Percentiles rank a stretch among this genome's conserved stretches.
These are phyloP conservation scores for Taiwanofungus camphoratus DNA, from an alignment of 1,284 basidiomycete genomes.

Conservation along the genomic window DNA sequence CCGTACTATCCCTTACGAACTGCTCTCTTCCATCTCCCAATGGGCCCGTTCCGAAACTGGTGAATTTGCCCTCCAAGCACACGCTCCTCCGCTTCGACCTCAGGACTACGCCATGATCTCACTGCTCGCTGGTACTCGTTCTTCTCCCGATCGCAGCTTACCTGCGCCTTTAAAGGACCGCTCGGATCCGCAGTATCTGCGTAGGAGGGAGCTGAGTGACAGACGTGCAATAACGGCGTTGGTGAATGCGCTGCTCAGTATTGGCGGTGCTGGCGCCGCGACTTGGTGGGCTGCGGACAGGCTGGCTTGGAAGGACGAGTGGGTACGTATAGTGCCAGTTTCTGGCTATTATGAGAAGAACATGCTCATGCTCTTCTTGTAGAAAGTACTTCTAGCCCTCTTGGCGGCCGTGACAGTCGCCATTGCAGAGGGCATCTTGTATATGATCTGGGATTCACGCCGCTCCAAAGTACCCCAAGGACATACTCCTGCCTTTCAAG, in stretches of 20 bases:
- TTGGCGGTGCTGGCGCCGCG: constrained; percentile 59
- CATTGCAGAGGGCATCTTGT: constrained; percentile 58
- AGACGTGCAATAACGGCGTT: constrained; percentile 61
- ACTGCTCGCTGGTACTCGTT: constrained; percentile 68
- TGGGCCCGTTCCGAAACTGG: constrained; percentile 60
- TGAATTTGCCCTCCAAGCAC: constrained; percentile 34
- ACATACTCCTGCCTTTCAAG: no score
- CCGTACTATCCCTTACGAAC: constrained; percentile 51
- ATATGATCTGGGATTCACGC: constrained; percentile 64
- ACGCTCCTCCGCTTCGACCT: constrained; percentile 42
- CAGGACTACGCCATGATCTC: constrained; percentile 61
- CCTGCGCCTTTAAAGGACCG: constrained; percentile 31
- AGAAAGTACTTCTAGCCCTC: constrained; percentile 62
- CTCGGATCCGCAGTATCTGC: constrained; percentile 37
- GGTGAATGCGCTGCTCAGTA: constrained; percentile 64
- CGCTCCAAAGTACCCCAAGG: constrained; percentile 21
- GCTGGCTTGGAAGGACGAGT: constrained; percentile 62
- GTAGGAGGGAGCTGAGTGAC: constrained; percentile 41
- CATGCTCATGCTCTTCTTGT: constrained; percentile 4
- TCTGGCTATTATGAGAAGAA: neutral
- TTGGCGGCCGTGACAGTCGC: constrained; percentile 58
- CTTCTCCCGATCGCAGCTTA: constrained; percentile 68
- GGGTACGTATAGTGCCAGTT: constrained; percentile 54
- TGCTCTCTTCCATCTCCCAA: constrained; percentile 54
- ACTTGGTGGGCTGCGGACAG: constrained; percentile 66